These are phyloP conservation scores for Fusarium sp. DNA, from an alignment of 2,329 filamentous ascomycete genomes.

Conservation along the genomic window DNA sequence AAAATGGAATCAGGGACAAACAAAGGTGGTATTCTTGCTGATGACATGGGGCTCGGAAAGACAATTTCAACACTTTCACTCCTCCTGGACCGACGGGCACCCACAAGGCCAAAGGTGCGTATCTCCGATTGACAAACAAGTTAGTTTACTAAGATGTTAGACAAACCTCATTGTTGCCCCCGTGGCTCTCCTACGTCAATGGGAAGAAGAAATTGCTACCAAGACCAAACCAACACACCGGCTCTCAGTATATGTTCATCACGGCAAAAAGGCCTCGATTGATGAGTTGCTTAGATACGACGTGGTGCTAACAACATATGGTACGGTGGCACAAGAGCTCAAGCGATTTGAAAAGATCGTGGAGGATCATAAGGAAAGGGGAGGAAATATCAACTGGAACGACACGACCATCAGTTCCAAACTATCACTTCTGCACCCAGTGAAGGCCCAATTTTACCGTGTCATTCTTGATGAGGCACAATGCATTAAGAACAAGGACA, in stretches of 20 bases:
- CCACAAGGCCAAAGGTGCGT: slow-evolving; percentile 49
- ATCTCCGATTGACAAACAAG: neutral
- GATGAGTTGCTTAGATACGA: slow-evolving; percentile 72
- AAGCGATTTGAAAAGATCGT: slow-evolving; percentile 67
- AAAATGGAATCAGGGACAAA: slow-evolving; percentile 79
- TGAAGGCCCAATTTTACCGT: slow-evolving; percentile 72
- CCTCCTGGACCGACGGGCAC: slow-evolving; percentile 72
- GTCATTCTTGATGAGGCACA: slow-evolving; percentile 90
- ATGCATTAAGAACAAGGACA: slow-evolving; percentile 78
- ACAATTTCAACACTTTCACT: slow-evolving; percentile 85
- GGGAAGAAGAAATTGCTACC: slow-evolving; percentile 79
- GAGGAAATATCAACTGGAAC: slow-evolving; percentile 47
- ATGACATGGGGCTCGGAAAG: slow-evolving; percentile 94
- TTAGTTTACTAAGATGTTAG: slow-evolving; percentile 51
- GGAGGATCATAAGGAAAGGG: slow-evolving; percentile 52
- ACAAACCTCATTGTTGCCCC: slow-evolving; percentile 87
- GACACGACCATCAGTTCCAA: slow-evolving; percentile 47
- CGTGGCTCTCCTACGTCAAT: slow-evolving; percentile 81
- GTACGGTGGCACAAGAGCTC: slow-evolving; percentile 70
- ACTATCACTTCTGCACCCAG: slow-evolving; percentile 68
- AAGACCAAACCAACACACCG: slow-evolving; percentile 69
- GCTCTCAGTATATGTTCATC: slow-evolving; percentile 73
- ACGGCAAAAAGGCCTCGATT: slow-evolving; percentile 70
- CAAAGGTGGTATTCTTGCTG: slow-evolving; percentile 88
- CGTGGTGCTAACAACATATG: slow-evolving; percentile 87